phyloP scores from a whole-genome alignment of 1,284 basidiomycete species.

The Tilletia indica region DNA sequence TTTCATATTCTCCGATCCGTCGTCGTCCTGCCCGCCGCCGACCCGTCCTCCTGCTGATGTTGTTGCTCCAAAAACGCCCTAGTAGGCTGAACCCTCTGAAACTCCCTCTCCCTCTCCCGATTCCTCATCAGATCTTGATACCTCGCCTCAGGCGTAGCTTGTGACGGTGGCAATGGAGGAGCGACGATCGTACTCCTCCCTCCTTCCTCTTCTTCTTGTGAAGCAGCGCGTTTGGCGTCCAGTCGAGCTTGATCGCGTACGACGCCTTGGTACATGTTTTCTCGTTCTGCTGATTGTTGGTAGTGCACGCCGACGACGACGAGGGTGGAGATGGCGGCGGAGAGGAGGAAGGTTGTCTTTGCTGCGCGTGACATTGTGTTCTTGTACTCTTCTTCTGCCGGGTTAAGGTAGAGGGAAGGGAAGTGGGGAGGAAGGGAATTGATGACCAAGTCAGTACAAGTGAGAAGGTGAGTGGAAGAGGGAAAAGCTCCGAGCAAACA shows the following conservation, averaged over 20 bases:
- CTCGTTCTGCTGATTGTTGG: conserved; percentile 11
- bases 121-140: background rate
- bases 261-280: conserved; percentile 15
- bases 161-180: conserved; percentile 2
- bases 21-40: no score
- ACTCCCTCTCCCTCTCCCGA: conserved; percentile 5
- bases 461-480: background rate
- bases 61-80: background rate
- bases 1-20: no score
- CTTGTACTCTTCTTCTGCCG: background rate
- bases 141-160: conserved; percentile 3
- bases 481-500: conserved; percentile 1
- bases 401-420: background rate
- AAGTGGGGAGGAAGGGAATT: background rate
- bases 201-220: background rate
- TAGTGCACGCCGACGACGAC: conserved; percentile 15
- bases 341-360: conserved; percentile 9
- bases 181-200: background rate
- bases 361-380: conserved; percentile 8
- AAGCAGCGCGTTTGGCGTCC: conserved; percentile 7
- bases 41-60: background rate
- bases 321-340: conserved; percentile 14
- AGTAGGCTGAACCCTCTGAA: conserved; percentile 10
- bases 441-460: background rate
- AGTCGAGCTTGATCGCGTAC: conserved; percentile 7